Evolutionary conservation across 2,329 filamentous ascomycete species (phyloP).

Genomic region (Pseudogymnoascus sp.): DNA sequence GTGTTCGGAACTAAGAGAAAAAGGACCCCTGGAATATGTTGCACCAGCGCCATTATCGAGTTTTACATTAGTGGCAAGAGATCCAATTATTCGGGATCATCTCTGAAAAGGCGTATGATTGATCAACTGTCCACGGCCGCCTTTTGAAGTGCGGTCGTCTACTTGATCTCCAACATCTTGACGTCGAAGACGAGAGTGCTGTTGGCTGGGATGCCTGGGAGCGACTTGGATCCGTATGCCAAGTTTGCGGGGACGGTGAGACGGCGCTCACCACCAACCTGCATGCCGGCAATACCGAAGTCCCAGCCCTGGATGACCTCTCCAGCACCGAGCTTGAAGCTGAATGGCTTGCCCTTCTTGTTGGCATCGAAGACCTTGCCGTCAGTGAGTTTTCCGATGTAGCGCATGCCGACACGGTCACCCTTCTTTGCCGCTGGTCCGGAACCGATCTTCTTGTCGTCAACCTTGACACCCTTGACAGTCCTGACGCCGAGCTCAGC

Average conservation of each 20-base stretch:
- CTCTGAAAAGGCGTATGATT: neutral
- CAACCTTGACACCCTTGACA: constrained; percentile 82
- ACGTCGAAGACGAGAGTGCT: constrained; percentile 88
- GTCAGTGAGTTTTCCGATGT: constrained; percentile 93
- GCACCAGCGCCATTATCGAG: constrained; percentile 4
- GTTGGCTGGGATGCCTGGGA: constrained; percentile 84
- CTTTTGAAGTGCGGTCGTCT: constrained; percentile 29
- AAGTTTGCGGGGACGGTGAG: constrained; percentile 80
- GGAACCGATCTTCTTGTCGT: constrained; percentile 87
- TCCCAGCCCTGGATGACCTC: constrained; percentile 99
- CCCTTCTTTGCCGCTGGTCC: constrained; percentile 84
- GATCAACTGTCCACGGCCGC: neutral
- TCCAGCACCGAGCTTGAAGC: constrained; percentile 86
- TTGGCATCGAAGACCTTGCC: constrained; percentile 97
- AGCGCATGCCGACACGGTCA: constrained; percentile 85
- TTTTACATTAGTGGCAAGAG: constrained; percentile 9
- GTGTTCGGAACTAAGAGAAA: neutral
- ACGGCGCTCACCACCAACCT: constrained; percentile 85
- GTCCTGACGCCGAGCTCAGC: constrained; percentile 63
- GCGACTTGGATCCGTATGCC: constrained; percentile 78
- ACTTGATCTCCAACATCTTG: constrained; percentile 79
- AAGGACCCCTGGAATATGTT: neutral
- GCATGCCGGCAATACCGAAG: constrained; percentile 86
- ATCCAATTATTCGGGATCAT: neutral
- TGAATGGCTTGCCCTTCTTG: constrained; percentile 97